Evolutionary conservation across 2,329 filamentous ascomycete species (phyloP), one percentile per base, ranked within the genome.

Genomic region (Fusarium floridanum): DNA sequence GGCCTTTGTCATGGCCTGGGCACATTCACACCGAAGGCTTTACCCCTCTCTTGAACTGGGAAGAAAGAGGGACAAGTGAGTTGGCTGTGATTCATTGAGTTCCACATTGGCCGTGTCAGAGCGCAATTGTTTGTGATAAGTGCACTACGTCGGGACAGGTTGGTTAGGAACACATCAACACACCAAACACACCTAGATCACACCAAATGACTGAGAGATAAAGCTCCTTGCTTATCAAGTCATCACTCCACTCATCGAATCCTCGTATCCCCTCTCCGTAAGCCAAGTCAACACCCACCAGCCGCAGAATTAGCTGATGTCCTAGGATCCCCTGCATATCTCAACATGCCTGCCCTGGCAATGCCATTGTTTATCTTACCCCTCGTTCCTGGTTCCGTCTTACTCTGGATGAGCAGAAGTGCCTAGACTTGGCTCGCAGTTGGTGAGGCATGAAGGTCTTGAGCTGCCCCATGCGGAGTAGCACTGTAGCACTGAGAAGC

Each of bases 401-500:
- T 39, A 53, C 27, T 22, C 41, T 6, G 48, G 43, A 69, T 24
- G 16, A 9, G 2, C 29, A 22, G 27, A 41, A 4, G 36, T 22
- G 29, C 12, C 17, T 9, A 10, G 32, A 9, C 72, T 74, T 66
- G 50, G 68, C 57, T 61, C 61, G 27, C 27, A 10, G 20, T 17
- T 27, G 60, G 60, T 41, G 24, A 24, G 24, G 24, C 24, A 5
- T 22, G 16, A 7, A 11, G 24, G 17, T 36, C 50, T 64, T 27
- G 41, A 73, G 56, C 71, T 73, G 71, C 71, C 71, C 6, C 32
- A 64, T 32, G 16, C 14, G 60, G 71, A 64, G 60, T 73, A 72
- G 71, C 22, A 29, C 1, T 6, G 32, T 27, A 14, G 5, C 5
- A 66, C 66, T n/a, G 12, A 16, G 39, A 6, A 20, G 24, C 71